phyloP scores from a whole-genome alignment of 2,329 filamentous ascomycete species.

The Alternaria sp. region DNA sequence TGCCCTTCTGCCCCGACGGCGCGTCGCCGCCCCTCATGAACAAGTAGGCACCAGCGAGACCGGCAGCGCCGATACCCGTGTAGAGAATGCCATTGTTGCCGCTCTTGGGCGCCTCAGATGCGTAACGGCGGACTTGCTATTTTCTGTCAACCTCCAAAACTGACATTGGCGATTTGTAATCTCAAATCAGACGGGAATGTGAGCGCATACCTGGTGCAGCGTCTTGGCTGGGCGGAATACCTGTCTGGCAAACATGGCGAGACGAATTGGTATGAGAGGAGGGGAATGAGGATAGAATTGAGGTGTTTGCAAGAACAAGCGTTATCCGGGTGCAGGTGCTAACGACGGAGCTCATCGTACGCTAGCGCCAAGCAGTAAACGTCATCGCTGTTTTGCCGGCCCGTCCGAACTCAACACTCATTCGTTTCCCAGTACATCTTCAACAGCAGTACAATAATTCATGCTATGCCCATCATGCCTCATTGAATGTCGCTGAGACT shows the following conservation, averaged over 20 bases:
- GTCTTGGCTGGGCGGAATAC: constrained; percentile 51
- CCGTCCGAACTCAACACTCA: constrained; percentile 3
- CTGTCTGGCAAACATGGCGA: constrained; percentile 53
- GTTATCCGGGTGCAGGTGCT: constrained; percentile 13
- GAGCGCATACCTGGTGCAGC: constrained; percentile 47
- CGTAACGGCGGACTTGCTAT: constrained; percentile 74
- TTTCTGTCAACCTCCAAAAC: constrained; percentile 24
- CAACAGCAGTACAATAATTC: background rate
- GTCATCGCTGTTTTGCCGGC: constrained; percentile 27
- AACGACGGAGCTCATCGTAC: constrained; percentile 19
- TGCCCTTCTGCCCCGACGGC: constrained; percentile 30
- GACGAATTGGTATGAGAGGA: constrained; percentile 30
- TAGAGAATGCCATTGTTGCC: constrained; percentile 58
- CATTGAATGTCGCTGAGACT: background rate
- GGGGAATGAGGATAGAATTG: constrained; percentile 13
- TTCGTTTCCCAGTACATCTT: background rate
- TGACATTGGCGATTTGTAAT: constrained; percentile 22
- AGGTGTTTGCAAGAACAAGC: constrained; percentile 2
- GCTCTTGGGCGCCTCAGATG: constrained; percentile 66
- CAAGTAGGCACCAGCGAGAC: constrained; percentile 63
- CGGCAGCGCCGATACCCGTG: constrained; percentile 63
- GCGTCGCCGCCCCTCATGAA: constrained; percentile 47
- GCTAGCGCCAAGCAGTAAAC: constrained; percentile 35
- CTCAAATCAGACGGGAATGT: constrained; percentile 13
- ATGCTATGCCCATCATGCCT: background rate